These are phyloP conservation scores for Filobasidium floriforme DNA, from an alignment of 768 basidiomycete species.

Conservation along the genomic window DNA sequence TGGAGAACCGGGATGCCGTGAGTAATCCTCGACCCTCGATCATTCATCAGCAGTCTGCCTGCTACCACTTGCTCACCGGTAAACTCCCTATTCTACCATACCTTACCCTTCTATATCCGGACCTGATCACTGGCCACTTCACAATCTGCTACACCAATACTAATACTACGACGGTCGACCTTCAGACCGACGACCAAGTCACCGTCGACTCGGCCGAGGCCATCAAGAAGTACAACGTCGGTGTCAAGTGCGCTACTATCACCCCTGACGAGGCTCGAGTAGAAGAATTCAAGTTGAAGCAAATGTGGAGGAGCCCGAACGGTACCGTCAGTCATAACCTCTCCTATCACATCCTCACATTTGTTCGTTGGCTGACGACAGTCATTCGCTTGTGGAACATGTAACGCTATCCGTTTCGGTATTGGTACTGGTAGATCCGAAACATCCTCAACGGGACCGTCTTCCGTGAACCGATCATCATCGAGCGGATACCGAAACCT, in stretches of 20 bases:
- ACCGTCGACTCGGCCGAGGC: conserved; percentile 91
- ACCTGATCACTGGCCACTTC: no score
- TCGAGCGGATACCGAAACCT: conserved; percentile 79
- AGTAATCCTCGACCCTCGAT: conserved; percentile 31
- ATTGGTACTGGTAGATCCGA: conserved; percentile 57
- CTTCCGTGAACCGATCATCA: conserved; percentile 96
- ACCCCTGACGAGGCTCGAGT: conserved; percentile 96
- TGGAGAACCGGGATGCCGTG: conserved; percentile 84
- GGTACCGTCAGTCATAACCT: conserved; percentile 61
- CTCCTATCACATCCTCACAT: conserved; percentile 3
- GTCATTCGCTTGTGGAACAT: no score
- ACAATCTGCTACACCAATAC: no score
- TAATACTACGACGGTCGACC: no score
- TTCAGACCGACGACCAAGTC: conserved; percentile 82
- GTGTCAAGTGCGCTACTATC: conserved; percentile 98
- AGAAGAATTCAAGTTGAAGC: conserved; percentile 89
- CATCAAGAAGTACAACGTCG: conserved; percentile 87
- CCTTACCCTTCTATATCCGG: not conserved
- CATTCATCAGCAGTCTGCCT: no score
- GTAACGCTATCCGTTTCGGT: no score
- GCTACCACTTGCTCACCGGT: no score
- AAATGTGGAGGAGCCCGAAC: conserved; percentile 98
- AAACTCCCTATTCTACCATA: not conserved
- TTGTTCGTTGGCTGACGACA: not conserved
- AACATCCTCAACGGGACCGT: conserved; percentile 98